These are phyloP conservation scores for Marchantia paleacea DNA, from an alignment of 225 moss, liverwort and hornwort species.

Conservation along the genomic window DNA sequence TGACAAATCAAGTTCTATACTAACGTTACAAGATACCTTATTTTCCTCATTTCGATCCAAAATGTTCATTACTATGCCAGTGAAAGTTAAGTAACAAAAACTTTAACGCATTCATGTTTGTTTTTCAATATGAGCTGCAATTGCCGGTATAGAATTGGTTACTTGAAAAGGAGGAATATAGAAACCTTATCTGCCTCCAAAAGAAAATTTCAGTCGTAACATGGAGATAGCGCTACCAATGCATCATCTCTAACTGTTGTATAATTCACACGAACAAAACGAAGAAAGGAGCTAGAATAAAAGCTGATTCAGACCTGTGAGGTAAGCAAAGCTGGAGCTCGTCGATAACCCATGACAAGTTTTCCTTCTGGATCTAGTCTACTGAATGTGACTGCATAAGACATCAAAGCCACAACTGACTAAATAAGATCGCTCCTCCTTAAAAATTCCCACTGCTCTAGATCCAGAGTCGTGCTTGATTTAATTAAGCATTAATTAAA, in stretches of 20 bases:
- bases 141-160: background rate
- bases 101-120: background rate
- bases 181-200: no score
- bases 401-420: background rate
- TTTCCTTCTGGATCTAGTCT: conserved; percentile 93
- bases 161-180: background rate
- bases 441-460: no score
- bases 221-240: no score
- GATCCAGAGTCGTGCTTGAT: no score
- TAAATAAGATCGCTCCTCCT: background rate
- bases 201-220: no score
- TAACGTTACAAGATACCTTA: background rate
- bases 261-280: no score
- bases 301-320: conserved; percentile 51
- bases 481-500: no score
- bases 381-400: conserved; percentile 83
- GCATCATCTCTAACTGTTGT: no score
- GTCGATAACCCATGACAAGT: conserved; percentile 84
- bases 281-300: no score
- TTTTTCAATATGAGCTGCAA: background rate
- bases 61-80: background rate
- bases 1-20: background rate
- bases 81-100: background rate
- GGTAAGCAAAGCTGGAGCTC: conserved; percentile 66
- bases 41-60: background rate